Evolutionary conservation across 2,329 filamentous ascomycete species (phyloP).

Genomic region (Eurotiales sp.): DNA sequence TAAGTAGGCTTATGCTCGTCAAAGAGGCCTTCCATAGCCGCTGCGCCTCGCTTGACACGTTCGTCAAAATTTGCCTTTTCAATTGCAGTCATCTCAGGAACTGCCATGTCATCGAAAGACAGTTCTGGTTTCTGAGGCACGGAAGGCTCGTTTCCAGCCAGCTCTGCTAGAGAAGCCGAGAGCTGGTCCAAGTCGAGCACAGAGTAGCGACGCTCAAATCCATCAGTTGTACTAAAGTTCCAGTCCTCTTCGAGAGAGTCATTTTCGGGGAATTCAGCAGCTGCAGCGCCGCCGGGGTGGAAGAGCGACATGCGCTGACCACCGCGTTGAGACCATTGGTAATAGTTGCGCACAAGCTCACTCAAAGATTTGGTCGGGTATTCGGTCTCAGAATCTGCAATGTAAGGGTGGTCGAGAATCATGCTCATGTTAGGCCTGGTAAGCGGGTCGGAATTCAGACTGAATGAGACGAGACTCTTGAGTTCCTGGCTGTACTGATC

Average conservation of each 20-base stretch:
- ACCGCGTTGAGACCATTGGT: conserved; percentile 47
- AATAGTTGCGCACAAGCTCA: conserved; percentile 47
- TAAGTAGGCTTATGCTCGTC: conserved; percentile 55
- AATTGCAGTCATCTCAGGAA: conserved; percentile 36
- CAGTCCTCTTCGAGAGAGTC: conserved; percentile 51
- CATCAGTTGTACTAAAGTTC: conserved; percentile 63
- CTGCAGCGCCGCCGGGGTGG: conserved; percentile 56
- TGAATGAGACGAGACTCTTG: conserved; percentile 42
- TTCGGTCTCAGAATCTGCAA: conserved; percentile 38
- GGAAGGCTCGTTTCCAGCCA: conserved; percentile 36
- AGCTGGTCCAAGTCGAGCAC: conserved; percentile 45
- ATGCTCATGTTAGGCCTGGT: conserved; percentile 46
- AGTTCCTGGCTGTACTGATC: conserved; percentile 43
- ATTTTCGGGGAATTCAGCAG: conserved; percentile 49
- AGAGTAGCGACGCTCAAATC: conserved; percentile 53
- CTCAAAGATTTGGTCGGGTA: conserved; percentile 44
- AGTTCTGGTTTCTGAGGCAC: conserved; percentile 22
- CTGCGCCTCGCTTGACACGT: conserved; percentile 54
- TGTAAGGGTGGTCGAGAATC: conserved; percentile 45
- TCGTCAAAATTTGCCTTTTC: conserved; percentile 55
- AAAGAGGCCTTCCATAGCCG: conserved; percentile 56
- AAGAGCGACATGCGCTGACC: conserved; percentile 56
- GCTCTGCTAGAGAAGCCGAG: conserved; percentile 43
- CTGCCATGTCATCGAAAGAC: conserved; percentile 25
- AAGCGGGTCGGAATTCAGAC: conserved; percentile 41